These are phyloP conservation scores for Debaryomyces sp. DNA, from an alignment of 1,139 yeast species.

Conservation along the genomic window DNA sequence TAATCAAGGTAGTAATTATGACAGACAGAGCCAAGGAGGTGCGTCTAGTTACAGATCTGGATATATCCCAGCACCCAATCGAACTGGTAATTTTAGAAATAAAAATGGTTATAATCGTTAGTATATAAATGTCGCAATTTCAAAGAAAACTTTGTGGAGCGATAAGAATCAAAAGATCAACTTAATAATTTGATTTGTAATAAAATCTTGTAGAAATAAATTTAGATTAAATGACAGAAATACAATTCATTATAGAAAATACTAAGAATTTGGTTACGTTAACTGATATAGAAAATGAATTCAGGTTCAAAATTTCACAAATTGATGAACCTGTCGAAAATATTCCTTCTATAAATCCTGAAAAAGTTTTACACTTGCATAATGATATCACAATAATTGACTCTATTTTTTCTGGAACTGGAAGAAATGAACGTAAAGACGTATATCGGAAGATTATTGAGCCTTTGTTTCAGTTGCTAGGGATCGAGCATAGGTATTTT, in stretches of 20 bases:
- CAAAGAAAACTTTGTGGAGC: background rate
- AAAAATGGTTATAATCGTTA: slow-evolving; percentile 23
- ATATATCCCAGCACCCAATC: slow-evolving; percentile 7
- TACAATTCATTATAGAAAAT: background rate
- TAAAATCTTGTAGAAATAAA: background rate
- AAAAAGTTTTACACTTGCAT: slow-evolving; percentile 1
- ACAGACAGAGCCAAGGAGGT: background rate
- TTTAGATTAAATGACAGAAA: background rate
- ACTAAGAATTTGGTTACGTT: slow-evolving; percentile 1
- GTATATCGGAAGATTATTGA: slow-evolving; percentile 43
- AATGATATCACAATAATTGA: slow-evolving; percentile 37
- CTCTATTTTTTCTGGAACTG: slow-evolving; percentile 60
- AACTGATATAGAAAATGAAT: background rate
- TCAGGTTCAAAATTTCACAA: background rate
- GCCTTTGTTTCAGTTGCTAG: slow-evolving; percentile 47
- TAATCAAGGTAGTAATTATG: slow-evolving; percentile 9
- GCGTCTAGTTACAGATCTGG: slow-evolving; percentile 9
- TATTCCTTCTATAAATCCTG: background rate
- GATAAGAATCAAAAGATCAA: background rate
- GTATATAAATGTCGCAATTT: slow-evolving; percentile 3
- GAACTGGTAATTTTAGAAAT: slow-evolving; percentile 6
- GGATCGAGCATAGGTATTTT: slow-evolving; percentile 39
- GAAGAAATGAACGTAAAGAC: slow-evolving; percentile 41
- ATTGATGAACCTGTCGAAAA: background rate
- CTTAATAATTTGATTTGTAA: background rate